These are phyloP conservation scores for Musa balbisiana DNA, from an alignment of 202 grass and related monocot species.

Conservation along the genomic window DNA sequence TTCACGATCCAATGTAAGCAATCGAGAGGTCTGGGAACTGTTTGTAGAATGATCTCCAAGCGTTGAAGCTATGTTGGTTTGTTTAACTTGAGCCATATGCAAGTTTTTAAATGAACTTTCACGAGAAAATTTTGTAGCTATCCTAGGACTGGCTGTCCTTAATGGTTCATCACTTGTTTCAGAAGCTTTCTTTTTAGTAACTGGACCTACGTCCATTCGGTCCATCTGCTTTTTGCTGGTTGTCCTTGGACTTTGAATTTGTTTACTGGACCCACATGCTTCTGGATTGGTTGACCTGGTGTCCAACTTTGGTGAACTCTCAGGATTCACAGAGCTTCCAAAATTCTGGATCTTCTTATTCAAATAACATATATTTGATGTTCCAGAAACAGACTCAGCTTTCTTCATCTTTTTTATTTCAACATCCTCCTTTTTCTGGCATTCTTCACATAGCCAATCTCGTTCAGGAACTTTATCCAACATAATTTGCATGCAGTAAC, in stretches of 20 bases:
- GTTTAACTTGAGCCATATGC: constrained; percentile 3
- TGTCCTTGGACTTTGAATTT: neutral
- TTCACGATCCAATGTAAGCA: neutral
- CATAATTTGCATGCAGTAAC: constrained; percentile 24
- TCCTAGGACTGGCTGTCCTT: constrained; percentile 6
- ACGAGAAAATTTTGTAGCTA: neutral
- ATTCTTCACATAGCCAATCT: constrained; percentile 24
- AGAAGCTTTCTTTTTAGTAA: neutral
- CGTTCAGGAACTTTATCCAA: constrained; percentile 13
- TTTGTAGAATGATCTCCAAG: neutral
- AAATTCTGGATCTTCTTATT: constrained; percentile 16
- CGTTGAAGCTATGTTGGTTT: neutral
- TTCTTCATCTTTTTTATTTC: constrained; percentile 4
- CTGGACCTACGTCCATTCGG: neutral
- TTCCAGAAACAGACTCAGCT: neutral
- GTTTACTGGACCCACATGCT: neutral
- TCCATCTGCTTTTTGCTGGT: neutral
- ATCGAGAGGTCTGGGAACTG: neutral
- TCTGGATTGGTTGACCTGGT: constrained; percentile 1
- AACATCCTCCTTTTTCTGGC: constrained; percentile 7
- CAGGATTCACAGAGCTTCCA: neutral
- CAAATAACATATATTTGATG: constrained; percentile 1
- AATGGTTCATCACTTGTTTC: neutral
- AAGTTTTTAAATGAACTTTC: constrained; percentile 11
- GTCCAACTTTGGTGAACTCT: neutral